Percentiles rank a stretch among this genome's conserved stretches.
These are phyloP conservation scores for Nevesoporus exiguus DNA, from an alignment of 768 basidiomycete genomes.

Conservation along the genomic window DNA sequence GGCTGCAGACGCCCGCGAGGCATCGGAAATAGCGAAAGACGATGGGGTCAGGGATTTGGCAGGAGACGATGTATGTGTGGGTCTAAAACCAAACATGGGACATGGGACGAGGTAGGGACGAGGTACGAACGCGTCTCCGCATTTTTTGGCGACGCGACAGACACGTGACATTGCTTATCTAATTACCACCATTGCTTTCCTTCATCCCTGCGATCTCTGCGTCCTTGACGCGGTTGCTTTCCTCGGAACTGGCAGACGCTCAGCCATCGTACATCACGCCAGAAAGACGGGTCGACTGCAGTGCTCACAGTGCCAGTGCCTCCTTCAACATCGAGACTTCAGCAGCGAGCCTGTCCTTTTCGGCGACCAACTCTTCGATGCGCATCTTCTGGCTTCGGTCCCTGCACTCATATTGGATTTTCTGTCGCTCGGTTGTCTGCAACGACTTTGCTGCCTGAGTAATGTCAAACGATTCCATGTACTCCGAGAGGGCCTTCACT, in stretches of 20 bases:
- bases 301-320: conserved; percentile 15
- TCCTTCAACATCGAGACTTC: conserved; percentile 19
- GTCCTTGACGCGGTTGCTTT: conserved; percentile 7
- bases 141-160: conserved; percentile 25
- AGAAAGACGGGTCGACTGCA: not conserved
- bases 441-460: conserved; percentile 11
- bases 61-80: conserved; percentile 48
- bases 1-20: conserved; percentile 39
- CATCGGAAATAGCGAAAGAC: conserved; percentile 25
- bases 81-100: conserved; percentile 46
- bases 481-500: conserved; percentile 23
- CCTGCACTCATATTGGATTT: conserved; percentile 20
- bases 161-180: conserved; percentile 29
- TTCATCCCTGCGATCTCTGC: not conserved
- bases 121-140: conserved; percentile 10
- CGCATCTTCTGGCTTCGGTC: conserved; percentile 21
- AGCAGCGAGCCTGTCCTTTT: conserved; percentile 13
- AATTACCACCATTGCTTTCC: conserved; percentile 13
- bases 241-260: conserved; percentile 4
- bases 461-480: conserved; percentile 29
- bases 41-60: conserved; percentile 28
- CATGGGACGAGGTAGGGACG: too few relatives aligned
- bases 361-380: conserved; percentile 19
- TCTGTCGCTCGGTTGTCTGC: conserved; percentile 23
- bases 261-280: not conserved